A percentile compares a stretch with the other conserved stretches of the same genome.
Conservation (phyloP, 352 stramenopile species). For the Globisporangium alternatum region DNA sequence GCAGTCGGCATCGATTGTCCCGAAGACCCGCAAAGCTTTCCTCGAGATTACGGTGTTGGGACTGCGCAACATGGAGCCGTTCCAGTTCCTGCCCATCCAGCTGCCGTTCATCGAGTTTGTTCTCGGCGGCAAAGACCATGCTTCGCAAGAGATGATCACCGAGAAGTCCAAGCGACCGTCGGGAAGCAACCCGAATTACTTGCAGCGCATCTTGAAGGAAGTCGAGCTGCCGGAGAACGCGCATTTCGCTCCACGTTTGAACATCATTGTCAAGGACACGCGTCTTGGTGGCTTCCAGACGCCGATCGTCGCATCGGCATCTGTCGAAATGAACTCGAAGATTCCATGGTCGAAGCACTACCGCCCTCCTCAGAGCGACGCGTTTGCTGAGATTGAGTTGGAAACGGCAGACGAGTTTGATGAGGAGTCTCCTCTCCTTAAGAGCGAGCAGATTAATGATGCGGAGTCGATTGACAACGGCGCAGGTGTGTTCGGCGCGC, state of each 20-base stretch:
- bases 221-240: conserved; percentile 86
- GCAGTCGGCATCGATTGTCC: conserved; percentile 47
- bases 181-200: conserved; percentile 86
- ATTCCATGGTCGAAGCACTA: conserved; percentile 84
- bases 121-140: conserved; percentile 77
- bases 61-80: conserved; percentile 85
- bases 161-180: conserved; percentile 83
- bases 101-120: conserved; percentile 88
- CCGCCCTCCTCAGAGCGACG: conserved; percentile 57
- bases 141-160: conserved; percentile 81
- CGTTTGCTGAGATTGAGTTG: conserved; percentile 65
- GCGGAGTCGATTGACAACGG: conserved; percentile 64
- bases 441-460: conserved; percentile 23
- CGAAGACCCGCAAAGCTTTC: conserved; percentile 66
- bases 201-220: conserved; percentile 87
- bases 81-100: conserved; percentile 88
- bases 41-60: conserved; percentile 85
- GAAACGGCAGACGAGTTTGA: conserved; percentile 54
- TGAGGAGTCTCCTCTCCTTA: conserved; percentile 55
- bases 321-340: conserved; percentile 83
- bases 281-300: conserved; percentile 84
- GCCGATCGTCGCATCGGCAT: conserved; percentile 79
- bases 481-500: conserved; percentile 80
- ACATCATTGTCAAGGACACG: conserved; percentile 89
- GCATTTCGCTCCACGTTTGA: conserved; percentile 85